A percentile compares a stretch with the other conserved stretches of the same genome.
Evolutionary conservation across 331 rosid genomes (phyloP).

Genomic region (Malus hybrid): DNA sequence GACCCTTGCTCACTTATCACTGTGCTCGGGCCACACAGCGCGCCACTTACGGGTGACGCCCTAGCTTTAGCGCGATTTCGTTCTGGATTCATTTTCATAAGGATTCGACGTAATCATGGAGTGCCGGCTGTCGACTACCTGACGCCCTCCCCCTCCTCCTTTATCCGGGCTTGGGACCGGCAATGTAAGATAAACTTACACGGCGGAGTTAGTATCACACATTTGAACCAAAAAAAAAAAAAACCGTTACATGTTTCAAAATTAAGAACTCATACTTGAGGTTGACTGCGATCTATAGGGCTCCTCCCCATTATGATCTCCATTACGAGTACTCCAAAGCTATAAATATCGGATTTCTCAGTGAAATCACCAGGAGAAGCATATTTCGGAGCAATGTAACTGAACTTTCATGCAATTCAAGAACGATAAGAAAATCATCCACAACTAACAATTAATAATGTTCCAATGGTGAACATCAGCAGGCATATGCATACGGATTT

Average conservation of each 20-base stretch:
- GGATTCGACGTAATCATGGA: no score
- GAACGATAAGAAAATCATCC: neutral
- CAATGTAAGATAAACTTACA: no score
- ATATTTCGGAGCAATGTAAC: constrained; percentile 28
- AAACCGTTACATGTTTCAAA: neutral
- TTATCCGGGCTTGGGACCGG: no score
- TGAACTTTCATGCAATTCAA: constrained; percentile 12
- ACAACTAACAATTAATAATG: neutral
- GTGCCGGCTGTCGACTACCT: no score
- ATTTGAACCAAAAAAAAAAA: neutral
- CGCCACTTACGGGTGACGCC: no score
- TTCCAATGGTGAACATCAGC: neutral
- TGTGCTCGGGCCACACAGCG: no score
- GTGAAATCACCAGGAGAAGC: constrained; percentile 16
- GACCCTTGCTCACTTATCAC: no score
- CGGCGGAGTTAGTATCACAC: neutral
- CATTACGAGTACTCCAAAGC: constrained; percentile 59
- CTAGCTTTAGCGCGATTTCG: no score
- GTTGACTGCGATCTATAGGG: constrained; percentile 23
- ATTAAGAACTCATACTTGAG: constrained; percentile 34
- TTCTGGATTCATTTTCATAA: no score
- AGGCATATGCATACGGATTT: neutral
- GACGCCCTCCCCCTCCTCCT: no score
- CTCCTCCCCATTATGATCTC: constrained; percentile 56
- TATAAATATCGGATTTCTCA: constrained; percentile 43